Percentiles rank a stretch among this genome's conserved stretches.
These are phyloP conservation scores for Terfezia claveryi DNA, from an alignment of 495 filamentous ascomycete species.

Conservation along the genomic window DNA sequence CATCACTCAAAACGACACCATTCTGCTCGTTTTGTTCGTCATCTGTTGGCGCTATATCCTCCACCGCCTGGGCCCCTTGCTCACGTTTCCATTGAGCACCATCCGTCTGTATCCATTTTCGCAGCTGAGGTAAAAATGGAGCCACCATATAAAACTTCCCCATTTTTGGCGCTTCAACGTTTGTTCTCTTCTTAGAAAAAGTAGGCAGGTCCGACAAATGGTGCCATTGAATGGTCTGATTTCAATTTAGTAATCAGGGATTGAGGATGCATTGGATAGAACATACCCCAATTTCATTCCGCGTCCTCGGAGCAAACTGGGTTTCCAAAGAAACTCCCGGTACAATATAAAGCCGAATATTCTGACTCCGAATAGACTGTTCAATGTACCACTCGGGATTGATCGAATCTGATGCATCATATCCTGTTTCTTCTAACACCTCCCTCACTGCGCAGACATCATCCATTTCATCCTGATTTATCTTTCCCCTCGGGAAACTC, in stretches of 20 bases:
- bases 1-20: slow-evolving; percentile 5
- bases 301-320: slow-evolving; percentile 64
- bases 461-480: slow-evolving; percentile 88
- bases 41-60: not conserved
- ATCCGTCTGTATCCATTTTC: slow-evolving; percentile 75
- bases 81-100: slow-evolving; percentile 39
- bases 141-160: slow-evolving; percentile 97
- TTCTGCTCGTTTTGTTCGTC: slow-evolving; percentile 9
- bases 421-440: slow-evolving; percentile 89
- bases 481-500: slow-evolving; percentile 93
- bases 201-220: slow-evolving; percentile 63
- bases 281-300: slow-evolving; percentile 71
- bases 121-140: slow-evolving; percentile 65
- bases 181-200: slow-evolving; percentile 36
- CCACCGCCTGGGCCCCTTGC: slow-evolving; percentile 5
- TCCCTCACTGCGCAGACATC: slow-evolving; percentile 81
- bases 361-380: slow-evolving; percentile 72
- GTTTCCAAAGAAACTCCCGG: slow-evolving; percentile 68
- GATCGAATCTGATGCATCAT: slow-evolving; percentile 60
- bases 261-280: not conserved
- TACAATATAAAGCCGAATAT: slow-evolving; percentile 79
- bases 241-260: slow-evolving; percentile 1
- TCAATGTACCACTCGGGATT: slow-evolving; percentile 48
- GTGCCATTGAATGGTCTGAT: slow-evolving; percentile 67
- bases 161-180: slow-evolving; percentile 23